Percentiles rank a stretch among this genome's conserved stretches.
phyloP scores from a whole-genome alignment of 306 rosid species.

The Cucumis melo region DNA sequence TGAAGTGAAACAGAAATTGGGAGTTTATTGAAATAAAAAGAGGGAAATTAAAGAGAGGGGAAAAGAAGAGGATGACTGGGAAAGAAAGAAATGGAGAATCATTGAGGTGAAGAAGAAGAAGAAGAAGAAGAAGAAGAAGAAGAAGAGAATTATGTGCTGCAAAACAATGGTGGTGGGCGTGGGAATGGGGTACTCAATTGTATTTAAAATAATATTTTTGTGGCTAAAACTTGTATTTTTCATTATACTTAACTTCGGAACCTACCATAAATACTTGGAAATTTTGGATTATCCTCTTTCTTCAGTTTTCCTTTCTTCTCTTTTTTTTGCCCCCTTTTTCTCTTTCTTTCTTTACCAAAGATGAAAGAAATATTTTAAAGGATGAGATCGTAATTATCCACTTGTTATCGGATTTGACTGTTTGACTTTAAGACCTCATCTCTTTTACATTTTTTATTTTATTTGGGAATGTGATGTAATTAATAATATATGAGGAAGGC shows the following conservation, averaged over 20 bases:
- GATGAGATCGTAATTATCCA: not conserved
- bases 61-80: not conserved
- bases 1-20: not conserved
- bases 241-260: not conserved
- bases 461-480: not conserved
- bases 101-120: not conserved
- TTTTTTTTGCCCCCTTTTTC: too few species aligned
- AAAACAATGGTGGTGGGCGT: conserved; percentile 3
- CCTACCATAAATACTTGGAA: not conserved
- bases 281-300: not conserved
- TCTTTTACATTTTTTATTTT: not conserved
- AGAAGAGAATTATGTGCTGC: not conserved
- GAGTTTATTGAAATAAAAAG: not conserved
- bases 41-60: not conserved
- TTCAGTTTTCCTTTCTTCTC: not conserved
- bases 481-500: not conserved
- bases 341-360: not conserved
- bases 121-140: not conserved
- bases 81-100: not conserved
- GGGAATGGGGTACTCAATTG: not conserved
- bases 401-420: not conserved
- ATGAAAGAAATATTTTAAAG: not conserved
- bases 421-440: not conserved
- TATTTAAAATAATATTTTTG: not conserved
- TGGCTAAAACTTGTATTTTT: not conserved